phyloP scores from a whole-genome alignment of 2,329 filamentous ascomycete genomes.

The Didymella pomorum region DNA sequence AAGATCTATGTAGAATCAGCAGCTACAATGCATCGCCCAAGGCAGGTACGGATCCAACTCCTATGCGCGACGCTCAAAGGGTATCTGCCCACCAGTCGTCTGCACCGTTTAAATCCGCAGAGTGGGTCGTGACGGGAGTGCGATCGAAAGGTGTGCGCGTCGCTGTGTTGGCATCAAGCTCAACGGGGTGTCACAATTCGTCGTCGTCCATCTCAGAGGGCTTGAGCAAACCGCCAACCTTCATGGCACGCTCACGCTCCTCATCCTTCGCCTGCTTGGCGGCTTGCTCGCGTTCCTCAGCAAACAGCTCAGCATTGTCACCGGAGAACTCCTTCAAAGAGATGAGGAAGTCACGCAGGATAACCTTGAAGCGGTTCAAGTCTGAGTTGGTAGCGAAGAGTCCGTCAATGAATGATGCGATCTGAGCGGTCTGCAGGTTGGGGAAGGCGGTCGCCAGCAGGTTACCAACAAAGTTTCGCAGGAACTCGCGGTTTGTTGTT shows the following conservation, averaged over 20 bases:
- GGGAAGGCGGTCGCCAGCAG: constrained; percentile 90
- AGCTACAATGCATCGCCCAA: constrained; percentile 23
- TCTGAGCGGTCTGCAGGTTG: constrained; percentile 87
- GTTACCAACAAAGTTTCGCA: constrained; percentile 84
- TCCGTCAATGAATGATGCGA: constrained; percentile 86
- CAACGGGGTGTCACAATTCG: constrained; percentile 78
- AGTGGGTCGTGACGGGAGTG: constrained; percentile 19
- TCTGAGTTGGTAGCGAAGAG: constrained; percentile 89
- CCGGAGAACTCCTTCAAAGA: constrained; percentile 96
- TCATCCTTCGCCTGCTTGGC: constrained; percentile 84
- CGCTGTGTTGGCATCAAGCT: constrained; percentile 47
- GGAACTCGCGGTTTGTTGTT: constrained; percentile 89
- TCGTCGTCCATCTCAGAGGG: constrained; percentile 90
- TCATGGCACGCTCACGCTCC: constrained; percentile 90
- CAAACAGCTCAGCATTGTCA: constrained; percentile 92
- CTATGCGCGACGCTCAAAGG: constrained; percentile 3
- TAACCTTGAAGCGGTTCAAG: constrained; percentile 92
- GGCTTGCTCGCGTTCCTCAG: constrained; percentile 93
- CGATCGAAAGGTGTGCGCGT: constrained; percentile 50
- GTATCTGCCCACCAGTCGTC: constrained; percentile 49
- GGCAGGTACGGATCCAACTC: constrained; percentile 16
- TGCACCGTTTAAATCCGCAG: constrained; percentile 43
- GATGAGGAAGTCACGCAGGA: constrained; percentile 95
- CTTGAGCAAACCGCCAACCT: constrained; percentile 94
- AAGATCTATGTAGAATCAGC: constrained; percentile 9